phyloP scores from a whole-genome alignment of 306 rosid genomes.

The Mucuna pruriens region DNA sequence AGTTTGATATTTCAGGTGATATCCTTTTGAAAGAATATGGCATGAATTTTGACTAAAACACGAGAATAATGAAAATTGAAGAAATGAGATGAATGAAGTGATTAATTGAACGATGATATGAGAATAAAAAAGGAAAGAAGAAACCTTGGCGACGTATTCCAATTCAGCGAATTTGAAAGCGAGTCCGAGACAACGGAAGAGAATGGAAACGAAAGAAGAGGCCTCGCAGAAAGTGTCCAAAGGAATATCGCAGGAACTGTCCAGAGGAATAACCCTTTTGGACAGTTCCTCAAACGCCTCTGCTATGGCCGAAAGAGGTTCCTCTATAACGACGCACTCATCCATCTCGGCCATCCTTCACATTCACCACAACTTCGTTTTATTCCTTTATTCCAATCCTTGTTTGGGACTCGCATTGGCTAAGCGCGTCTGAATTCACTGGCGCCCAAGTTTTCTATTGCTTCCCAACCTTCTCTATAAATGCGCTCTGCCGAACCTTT shows the following conservation, averaged over 20 bases:
- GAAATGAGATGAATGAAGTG: no score
- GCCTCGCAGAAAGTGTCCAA: conserved; percentile 69
- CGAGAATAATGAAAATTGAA: no score
- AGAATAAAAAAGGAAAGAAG: not conserved
- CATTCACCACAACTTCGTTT: not conserved
- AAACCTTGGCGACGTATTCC: conserved; percentile 90
- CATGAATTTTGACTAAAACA: no score
- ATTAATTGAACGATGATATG: no score
- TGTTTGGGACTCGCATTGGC: not conserved
- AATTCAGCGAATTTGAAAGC: conserved; percentile 96
- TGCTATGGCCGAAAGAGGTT: conserved; percentile 70
- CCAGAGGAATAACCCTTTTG: conserved; percentile 50
- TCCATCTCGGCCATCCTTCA: conserved; percentile 41
- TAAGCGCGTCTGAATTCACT: not conserved
- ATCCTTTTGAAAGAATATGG: no score
- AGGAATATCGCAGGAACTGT: conserved; percentile 64
- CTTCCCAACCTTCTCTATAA: conserved; percentile 13
- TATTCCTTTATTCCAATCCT: no score
- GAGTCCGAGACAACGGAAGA: conserved; percentile 80
- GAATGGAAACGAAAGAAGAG: conserved; percentile 70
- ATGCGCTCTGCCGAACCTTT: conserved; percentile 48
- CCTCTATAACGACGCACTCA: not conserved
- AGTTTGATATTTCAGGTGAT: no score
- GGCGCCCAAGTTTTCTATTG: not conserved
- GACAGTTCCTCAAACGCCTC: conserved; percentile 76